Evolutionary conservation across 768 basidiomycete genomes (phyloP).

Genomic region (Boletus pseudo-olivaceus): DNA sequence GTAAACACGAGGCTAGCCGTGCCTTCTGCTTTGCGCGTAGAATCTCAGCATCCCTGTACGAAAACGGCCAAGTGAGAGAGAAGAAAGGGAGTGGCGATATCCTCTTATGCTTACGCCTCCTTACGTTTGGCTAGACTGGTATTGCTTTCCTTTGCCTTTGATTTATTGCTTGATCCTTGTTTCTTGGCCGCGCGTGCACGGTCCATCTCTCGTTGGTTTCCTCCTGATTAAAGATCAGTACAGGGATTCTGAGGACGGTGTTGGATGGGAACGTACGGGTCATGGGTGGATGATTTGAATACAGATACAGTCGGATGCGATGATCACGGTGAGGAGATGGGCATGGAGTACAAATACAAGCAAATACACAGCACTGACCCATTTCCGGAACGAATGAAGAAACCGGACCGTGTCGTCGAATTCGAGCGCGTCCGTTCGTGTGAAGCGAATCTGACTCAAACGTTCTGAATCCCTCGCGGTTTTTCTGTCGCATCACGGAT

Average conservation of each 20-base stretch:
- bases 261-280: conserved; percentile 45
- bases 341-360: conserved; percentile 15
- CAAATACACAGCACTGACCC: conserved; percentile 19
- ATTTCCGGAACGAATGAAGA: too few species aligned
- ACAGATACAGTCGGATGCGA: too few species aligned
- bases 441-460: too few species aligned
- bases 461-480: too few species aligned
- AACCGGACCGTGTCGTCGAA: too few species aligned
- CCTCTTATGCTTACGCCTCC: conserved; percentile 57
- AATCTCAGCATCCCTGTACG: conserved; percentile 67
- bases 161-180: conserved; percentile 44
- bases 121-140: conserved; percentile 61
- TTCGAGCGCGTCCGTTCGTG: too few species aligned
- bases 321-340: conserved; percentile 1
- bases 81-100: conserved; percentile 13
- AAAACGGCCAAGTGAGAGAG: conserved; percentile 25
- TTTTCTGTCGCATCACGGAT: conserved; percentile 4
- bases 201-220: conserved; percentile 78
- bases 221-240: conserved; percentile 47
- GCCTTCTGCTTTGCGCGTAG: conserved; percentile 80
- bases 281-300: conserved; percentile 37
- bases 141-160: conserved; percentile 70
- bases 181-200: conserved; percentile 76
- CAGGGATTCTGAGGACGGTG: background rate
- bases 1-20: conserved; percentile 18